These are phyloP conservation scores for Coccomyxa sp. DNA, from an alignment of 139 green algal genomes.

Conservation along the genomic window DNA sequence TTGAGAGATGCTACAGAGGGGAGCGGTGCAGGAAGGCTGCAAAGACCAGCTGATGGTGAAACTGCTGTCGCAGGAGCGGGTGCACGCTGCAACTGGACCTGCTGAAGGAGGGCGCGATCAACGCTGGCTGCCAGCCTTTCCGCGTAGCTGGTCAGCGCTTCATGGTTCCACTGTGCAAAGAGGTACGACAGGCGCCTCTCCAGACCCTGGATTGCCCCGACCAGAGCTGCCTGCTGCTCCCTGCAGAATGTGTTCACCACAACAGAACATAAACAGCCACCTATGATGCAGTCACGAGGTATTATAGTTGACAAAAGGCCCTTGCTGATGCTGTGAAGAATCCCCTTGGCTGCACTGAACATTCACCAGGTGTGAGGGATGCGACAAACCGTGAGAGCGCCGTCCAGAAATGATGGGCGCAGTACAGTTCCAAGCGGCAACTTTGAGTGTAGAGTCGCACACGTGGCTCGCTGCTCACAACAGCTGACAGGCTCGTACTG, in stretches of 20 bases:
- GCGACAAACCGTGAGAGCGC: neutral
- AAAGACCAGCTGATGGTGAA: too few relatives aligned
- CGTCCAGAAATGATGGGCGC: constrained; percentile 14
- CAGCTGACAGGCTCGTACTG: too few relatives aligned
- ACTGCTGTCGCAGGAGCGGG: too few relatives aligned
- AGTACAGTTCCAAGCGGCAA: constrained; percentile 57
- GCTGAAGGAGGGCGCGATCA: too few relatives aligned
- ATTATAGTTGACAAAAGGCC: neutral
- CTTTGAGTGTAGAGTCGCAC: constrained; percentile 55
- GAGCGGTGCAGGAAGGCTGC: too few relatives aligned
- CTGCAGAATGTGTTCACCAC: neutral
- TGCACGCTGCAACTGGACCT: too few relatives aligned
- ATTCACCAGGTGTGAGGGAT: neutral
- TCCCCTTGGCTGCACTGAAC: neutral
- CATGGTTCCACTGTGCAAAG: constrained; percentile 10
- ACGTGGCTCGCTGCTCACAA: neutral
- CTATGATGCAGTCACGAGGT: neutral
- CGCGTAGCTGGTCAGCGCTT: neutral
- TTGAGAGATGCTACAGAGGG: too few relatives aligned
- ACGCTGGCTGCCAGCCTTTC: neutral
- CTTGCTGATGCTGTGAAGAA: neutral
- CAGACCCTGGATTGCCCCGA: constrained; percentile 24
- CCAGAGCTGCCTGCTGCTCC: constrained; percentile 15
- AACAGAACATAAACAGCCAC: neutral
- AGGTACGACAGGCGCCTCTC: constrained; percentile 25